Evolutionary conservation across 139 green algal species (phyloP).

Genomic region (Raphidocelis subcapitata): DNA sequence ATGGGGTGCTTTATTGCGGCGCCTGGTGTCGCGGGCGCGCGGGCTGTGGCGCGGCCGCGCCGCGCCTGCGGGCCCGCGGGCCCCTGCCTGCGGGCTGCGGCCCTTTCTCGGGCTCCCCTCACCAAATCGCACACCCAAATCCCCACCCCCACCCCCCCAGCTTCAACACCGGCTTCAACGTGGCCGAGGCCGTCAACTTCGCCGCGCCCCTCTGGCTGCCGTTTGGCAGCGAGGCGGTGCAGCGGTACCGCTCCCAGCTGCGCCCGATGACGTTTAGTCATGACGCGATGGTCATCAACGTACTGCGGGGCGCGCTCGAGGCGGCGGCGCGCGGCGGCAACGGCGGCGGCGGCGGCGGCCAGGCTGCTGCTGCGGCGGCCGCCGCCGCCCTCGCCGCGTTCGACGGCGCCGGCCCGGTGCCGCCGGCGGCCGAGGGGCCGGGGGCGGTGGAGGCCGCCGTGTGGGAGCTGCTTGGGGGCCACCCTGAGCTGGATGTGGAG

Average conservation of each 20-base stretch:
- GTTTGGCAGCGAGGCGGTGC: constrained; percentile 53
- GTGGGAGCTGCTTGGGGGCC: neutral
- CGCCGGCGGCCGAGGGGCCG: neutral
- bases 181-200: constrained; percentile 94
- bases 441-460: neutral
- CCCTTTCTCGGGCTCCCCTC: constrained; percentile 90
- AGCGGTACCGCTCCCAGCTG: constrained; percentile 55
- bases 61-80: no score
- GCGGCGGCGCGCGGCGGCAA: constrained; percentile 4
- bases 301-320: constrained; percentile 9
- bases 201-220: constrained; percentile 83
- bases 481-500: neutral
- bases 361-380: neutral
- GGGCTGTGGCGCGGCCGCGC: no score
- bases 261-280: constrained; percentile 30
- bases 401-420: neutral
- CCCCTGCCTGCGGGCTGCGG: constrained; percentile 71
- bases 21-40: no score
- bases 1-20: no score
- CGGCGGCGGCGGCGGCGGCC: neutral
- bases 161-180: constrained; percentile 85
- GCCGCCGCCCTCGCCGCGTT: neutral
- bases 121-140: constrained; percentile 94
- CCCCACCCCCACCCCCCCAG: constrained; percentile 74
- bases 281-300: constrained; percentile 29